Evolutionary conservation across 192 early-diverging fungal genomes (phyloP), one percentile per base, ranked within the genome.

Genomic region (Linnemannia exigua): DNA sequence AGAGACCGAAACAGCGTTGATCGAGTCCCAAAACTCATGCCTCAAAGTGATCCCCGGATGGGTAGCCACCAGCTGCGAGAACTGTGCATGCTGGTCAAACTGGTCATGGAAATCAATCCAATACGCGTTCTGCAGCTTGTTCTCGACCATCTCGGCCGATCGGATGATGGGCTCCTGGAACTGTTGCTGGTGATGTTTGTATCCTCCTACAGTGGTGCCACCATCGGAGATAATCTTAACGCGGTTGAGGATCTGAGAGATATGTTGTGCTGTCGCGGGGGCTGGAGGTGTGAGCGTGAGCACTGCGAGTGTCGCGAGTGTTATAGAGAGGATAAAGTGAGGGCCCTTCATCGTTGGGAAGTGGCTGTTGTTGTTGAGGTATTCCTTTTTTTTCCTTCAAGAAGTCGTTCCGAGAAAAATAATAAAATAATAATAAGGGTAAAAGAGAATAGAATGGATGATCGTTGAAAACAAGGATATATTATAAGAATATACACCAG

Each of bases 31-130:
- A 22, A 86, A 86, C 70, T 79, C 84, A 36, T 86, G 79, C 25
- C 78, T 37, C 17, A 86, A 17, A 3, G 84, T 86, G 22, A 86
- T 86, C 17, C 84, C 84, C 0, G 84, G 78, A 14, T 86, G 84
- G 0, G 28, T 38, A 31, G 48, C 33, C 22, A 86, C 84, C 3
- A 86, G 19, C 12, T 69, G 38, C 16, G 79, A 77, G 67, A 86
- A 86, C 31, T 48, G 17, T 31, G 70, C 51, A 52, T 77, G 84
- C 47, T 86, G 69, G 14, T 61, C 50, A 35, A 86, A 86, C 28
- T 77, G 46, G 25, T 86, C 79, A 41, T 86, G 84, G 25, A 86
- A 86, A 70, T 86, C 84, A 25, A 86, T 80, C 78, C 84, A 86
- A 70, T 80, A 86, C 31, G 84, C 84, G 31, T 86, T 74, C 20